phyloP scores from a whole-genome alignment of 371 early-diverging fungal genomes.

The Mycotypha africana region DNA sequence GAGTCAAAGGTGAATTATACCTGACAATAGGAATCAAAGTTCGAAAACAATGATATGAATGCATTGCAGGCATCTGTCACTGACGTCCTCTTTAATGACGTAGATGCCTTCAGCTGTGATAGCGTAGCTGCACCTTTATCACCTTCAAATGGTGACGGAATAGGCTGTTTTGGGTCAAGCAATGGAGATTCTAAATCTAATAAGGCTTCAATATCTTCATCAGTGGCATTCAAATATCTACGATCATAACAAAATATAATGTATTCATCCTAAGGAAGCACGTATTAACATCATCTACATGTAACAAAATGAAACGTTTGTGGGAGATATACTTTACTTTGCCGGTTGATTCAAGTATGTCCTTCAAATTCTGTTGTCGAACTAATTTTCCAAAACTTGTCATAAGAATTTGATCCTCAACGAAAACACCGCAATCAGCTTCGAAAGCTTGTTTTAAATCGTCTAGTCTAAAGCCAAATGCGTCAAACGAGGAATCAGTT shows the following conservation, averaged over 20 bases:
- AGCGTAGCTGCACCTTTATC: too few species aligned
- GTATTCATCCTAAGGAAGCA: conserved; percentile 41
- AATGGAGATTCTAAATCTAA: conserved; percentile 35
- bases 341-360: conserved; percentile 44
- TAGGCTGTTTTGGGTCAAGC: conserved; percentile 20
- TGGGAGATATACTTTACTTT: conserved; percentile 32
- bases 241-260: conserved; percentile 41
- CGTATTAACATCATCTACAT: background rate
- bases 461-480: conserved; percentile 18
- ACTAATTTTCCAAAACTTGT: conserved; percentile 55
- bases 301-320: background rate
- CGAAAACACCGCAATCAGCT: conserved; percentile 41
- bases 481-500: too few species aligned
- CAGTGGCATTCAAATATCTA: conserved; percentile 28
- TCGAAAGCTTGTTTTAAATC: conserved; percentile 46
- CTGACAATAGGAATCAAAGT: conserved; percentile 29
- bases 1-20: conserved; percentile 13
- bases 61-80: conserved; percentile 13
- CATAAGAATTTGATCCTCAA: conserved; percentile 54
- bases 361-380: conserved; percentile 42
- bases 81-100: conserved; percentile 3
- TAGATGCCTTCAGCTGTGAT: too few species aligned
- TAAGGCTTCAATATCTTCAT: conserved; percentile 20
- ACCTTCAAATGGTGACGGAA: too few species aligned
- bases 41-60: conserved; percentile 17